phyloP scores from a whole-genome alignment of 306 rosid species.

The Herpetospermum pedunculosum region DNA sequence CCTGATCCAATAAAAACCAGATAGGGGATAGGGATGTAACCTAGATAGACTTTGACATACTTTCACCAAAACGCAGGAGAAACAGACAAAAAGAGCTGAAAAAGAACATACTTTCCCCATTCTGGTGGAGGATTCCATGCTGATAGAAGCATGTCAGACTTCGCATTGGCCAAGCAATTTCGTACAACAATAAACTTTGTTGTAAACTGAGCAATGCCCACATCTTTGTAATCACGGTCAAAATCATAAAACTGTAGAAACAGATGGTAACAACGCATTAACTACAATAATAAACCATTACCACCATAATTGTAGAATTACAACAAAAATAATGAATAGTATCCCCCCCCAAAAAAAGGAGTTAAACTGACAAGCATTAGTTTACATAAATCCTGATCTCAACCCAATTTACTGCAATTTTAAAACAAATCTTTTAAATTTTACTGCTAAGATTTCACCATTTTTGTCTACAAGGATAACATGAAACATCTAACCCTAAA shows the following conservation, averaged over 20 bases:
- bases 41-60: neutral
- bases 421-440: neutral
- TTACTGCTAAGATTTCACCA: neutral
- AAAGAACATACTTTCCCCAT: slow-evolving; percentile 79
- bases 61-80: slow-evolving; percentile 14
- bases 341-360: neutral
- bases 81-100: neutral
- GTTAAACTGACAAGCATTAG: neutral
- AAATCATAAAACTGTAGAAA: slow-evolving; percentile 67
- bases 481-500: neutral
- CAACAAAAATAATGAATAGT: neutral
- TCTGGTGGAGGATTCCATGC: slow-evolving; percentile 93
- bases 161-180: slow-evolving; percentile 77
- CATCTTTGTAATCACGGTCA: slow-evolving; percentile 97
- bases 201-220: slow-evolving; percentile 85
- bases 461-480: neutral
- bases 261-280: neutral
- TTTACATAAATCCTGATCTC: neutral
- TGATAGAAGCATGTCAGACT: slow-evolving; percentile 95
- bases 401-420: neutral
- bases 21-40: neutral
- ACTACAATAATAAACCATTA: neutral
- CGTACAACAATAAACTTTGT: slow-evolving; percentile 88
- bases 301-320: neutral
- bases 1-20: neutral